A percentile compares a stretch with the other conserved stretches of the same genome.
These are phyloP conservation scores for Xylaria sp. DNA, from an alignment of 2,329 filamentous ascomycete species.

Conservation along the genomic window DNA sequence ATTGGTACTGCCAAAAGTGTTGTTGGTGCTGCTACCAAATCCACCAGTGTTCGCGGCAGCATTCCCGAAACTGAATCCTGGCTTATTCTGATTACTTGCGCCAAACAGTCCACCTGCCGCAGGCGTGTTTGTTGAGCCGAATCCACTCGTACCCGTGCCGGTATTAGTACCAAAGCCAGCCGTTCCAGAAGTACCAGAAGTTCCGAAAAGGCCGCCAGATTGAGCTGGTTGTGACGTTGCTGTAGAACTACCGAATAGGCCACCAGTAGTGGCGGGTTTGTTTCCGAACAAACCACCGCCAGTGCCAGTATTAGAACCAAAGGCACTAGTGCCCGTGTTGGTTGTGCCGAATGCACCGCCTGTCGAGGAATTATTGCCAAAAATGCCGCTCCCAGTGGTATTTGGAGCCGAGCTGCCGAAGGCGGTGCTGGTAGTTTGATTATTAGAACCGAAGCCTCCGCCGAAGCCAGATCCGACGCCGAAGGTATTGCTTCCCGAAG, in stretches of 20 bases:
- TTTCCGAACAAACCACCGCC: conserved; percentile 56
- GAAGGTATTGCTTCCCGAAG: conserved; percentile 85
- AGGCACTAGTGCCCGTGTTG: conserved; percentile 41
- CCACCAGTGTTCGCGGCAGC: conserved; percentile 35
- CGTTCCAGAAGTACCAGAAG: conserved; percentile 58
- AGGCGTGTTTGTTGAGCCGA: conserved; percentile 57
- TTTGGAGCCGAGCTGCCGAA: conserved; percentile 52
- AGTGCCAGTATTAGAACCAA: conserved; percentile 47
- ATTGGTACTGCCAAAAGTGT: conserved; percentile 49
- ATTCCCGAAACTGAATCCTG: conserved; percentile 45
- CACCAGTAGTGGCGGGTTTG: conserved; percentile 48
- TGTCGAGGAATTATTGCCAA: conserved; percentile 49
- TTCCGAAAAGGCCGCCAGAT: conserved; percentile 44
- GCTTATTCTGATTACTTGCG: conserved; percentile 45
- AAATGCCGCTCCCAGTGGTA: conserved; percentile 54
- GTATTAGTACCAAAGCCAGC: conserved; percentile 59
- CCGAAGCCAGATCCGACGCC: conserved; percentile 70
- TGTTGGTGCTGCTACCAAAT: conserved; percentile 42
- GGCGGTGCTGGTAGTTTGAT: conserved; percentile 46
- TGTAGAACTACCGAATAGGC: conserved; percentile 54
- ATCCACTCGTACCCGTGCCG: conserved; percentile 55
- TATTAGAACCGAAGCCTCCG: conserved; percentile 56
- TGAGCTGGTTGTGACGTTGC: conserved; percentile 41
- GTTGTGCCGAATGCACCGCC: conserved; percentile 46
- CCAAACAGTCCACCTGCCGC: conserved; percentile 55